Conservation (phyloP, 352 stramenopile genomes). For the Phytophthora quininea region DNA sequence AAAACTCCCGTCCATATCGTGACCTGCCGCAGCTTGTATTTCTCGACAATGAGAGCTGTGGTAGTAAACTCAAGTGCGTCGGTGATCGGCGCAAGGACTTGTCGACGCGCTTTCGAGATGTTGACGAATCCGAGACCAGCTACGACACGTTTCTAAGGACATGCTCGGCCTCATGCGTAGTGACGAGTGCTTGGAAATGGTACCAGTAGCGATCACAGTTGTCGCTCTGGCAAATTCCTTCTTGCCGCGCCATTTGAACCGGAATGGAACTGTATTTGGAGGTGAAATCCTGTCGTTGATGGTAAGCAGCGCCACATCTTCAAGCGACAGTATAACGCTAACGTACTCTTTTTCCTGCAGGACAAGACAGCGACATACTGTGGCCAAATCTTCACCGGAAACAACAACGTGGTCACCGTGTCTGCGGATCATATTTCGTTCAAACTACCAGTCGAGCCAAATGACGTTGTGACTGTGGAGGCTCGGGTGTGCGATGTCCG, state of each 20-base stretch:
- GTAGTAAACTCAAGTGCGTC: slow-evolving; percentile 20
- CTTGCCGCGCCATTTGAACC: slow-evolving; percentile 58
- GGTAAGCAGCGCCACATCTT: slow-evolving; percentile 17
- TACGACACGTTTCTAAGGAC: slow-evolving; percentile 24
- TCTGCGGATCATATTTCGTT: slow-evolving; percentile 54
- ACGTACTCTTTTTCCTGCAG: slow-evolving; percentile 13
- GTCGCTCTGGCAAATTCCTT: slow-evolving; percentile 58
- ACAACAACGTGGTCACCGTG: slow-evolving; percentile 61
- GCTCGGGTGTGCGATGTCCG: slow-evolving; percentile 50
- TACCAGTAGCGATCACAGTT: slow-evolving; percentile 44
- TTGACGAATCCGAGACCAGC: slow-evolving; percentile 25
- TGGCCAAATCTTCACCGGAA: slow-evolving; percentile 59
- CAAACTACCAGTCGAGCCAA: slow-evolving; percentile 47
- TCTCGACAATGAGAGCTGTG: slow-evolving; percentile 14
- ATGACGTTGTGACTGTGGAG: slow-evolving; percentile 54
- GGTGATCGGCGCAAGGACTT: slow-evolving; percentile 34
- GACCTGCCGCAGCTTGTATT: slow-evolving; percentile 36
- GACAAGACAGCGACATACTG: slow-evolving; percentile 65
- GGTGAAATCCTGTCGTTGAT: slow-evolving; percentile 59
- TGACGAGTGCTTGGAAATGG: background rate
- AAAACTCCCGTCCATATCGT: slow-evolving; percentile 22
- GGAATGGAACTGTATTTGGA: slow-evolving; percentile 58
- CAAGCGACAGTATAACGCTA: background rate
- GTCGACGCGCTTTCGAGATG: slow-evolving; percentile 24
- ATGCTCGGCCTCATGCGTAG: slow-evolving; percentile 15